These are phyloP conservation scores for Microstegium vimineum DNA, from an alignment of 176 grass and related monocot species.

Conservation along the genomic window DNA sequence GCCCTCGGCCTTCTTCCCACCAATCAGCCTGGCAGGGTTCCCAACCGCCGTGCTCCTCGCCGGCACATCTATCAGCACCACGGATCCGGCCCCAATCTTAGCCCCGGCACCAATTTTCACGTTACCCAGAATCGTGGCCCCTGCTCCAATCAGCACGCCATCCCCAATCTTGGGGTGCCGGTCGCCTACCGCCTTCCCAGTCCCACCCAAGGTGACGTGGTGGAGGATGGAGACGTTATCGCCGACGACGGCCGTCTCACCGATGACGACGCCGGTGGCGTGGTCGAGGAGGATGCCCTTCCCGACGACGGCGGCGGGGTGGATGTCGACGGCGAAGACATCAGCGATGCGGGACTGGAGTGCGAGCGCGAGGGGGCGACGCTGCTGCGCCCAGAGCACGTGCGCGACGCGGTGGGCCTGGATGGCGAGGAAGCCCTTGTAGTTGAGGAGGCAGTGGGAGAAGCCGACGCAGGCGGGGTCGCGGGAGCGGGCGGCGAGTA, in stretches of 20 bases:
- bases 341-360: conserved; percentile 87
- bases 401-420: conserved; percentile 84
- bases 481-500: conserved; percentile 67
- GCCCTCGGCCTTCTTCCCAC: conserved; percentile 27
- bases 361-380: conserved; percentile 70
- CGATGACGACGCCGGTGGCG: conserved; percentile 90
- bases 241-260: conserved; percentile 86
- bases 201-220: conserved; percentile 88
- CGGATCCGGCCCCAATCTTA: conserved; percentile 85
- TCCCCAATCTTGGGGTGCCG: conserved; percentile 89
- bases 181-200: conserved; percentile 81
- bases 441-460: conserved; percentile 97
- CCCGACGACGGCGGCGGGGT: conserved; percentile 78
- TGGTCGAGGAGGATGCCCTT: conserved; percentile 93
- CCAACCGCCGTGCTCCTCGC: conserved; percentile 78
- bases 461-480: conserved; percentile 79
- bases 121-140: conserved; percentile 89
- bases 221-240: conserved; percentile 98
- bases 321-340: conserved; percentile 93
- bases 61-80: conserved; percentile 90
- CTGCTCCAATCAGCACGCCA: conserved; percentile 84
- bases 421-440: conserved; percentile 97
- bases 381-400: conserved; percentile 70
- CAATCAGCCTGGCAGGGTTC: conserved; percentile 79
- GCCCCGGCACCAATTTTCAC: conserved; percentile 79